Evolutionary conservation across 78 protist species (phyloP).

Genomic region (Dictyostelium firmibasis): DNA sequence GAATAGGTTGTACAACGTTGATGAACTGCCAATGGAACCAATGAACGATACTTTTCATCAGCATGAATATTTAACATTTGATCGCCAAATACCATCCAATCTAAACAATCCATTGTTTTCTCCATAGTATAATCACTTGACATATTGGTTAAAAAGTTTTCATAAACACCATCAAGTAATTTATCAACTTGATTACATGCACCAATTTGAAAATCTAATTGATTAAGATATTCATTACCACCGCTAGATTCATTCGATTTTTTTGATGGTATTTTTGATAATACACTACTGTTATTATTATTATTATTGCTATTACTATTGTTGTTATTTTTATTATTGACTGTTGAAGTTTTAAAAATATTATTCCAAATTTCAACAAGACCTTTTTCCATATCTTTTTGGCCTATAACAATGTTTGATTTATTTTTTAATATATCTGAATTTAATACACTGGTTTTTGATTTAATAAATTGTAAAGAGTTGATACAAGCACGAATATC

Average conservation of each 20-base stretch:
- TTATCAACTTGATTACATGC: constrained; percentile 30
- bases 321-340: not conserved
- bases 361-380: constrained; percentile 37
- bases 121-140: constrained; percentile 4
- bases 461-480: constrained; percentile 76
- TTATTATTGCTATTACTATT: not conserved
- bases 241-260: not conserved
- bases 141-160: constrained; percentile 44
- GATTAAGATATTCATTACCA: not conserved
- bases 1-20: constrained; percentile 7
- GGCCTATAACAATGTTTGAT: constrained; percentile 26
- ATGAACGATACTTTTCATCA: constrained; percentile 20
- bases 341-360: not conserved
- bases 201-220: not conserved
- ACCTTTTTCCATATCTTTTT: constrained; percentile 69
- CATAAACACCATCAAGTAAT: constrained; percentile 47
- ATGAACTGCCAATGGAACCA: constrained; percentile 67
- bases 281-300: no score
- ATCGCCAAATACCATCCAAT: constrained; percentile 54
- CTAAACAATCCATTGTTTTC: constrained; percentile 38
- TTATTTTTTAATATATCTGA: constrained; percentile 34
- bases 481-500: constrained; percentile 83
- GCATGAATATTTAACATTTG: not conserved
- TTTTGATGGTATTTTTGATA: not conserved
- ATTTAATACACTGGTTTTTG: not conserved